These are phyloP conservation scores for Waltiozyma sp. DNA, from an alignment of 1,139 yeast genomes.

Conservation along the genomic window DNA sequence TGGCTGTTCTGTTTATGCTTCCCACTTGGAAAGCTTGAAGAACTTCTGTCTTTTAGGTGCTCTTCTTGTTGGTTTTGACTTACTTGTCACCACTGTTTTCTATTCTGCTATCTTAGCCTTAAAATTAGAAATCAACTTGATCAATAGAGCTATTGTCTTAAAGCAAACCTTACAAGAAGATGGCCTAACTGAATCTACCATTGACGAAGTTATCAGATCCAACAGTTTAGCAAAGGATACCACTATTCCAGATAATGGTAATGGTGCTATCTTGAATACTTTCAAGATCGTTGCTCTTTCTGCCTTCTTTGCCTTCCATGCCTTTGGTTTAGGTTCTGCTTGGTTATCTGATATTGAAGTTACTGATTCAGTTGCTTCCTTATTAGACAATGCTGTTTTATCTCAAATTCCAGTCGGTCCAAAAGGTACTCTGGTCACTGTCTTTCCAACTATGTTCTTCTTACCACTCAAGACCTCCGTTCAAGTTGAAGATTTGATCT, in stretches of 20 bases:
- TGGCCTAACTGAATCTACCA: conserved; percentile 71
- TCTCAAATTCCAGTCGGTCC: conserved; percentile 23
- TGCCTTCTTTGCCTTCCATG: conserved; percentile 61
- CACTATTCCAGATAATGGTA: conserved; percentile 21
- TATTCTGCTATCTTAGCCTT: conserved; percentile 78
- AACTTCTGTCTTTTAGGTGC: conserved; percentile 78
- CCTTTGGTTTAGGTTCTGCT: conserved; percentile 63
- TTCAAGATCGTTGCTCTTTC: conserved; percentile 59
- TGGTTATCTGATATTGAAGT: conserved; percentile 51
- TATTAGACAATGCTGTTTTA: conserved; percentile 31
- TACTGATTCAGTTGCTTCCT: conserved; percentile 19
- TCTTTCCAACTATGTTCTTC: conserved; percentile 40
- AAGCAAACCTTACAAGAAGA: conserved; percentile 87
- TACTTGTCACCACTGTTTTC: conserved; percentile 69
- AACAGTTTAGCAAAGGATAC: conserved; percentile 24
- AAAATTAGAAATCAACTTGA: conserved; percentile 82
- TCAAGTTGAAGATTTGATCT: conserved; percentile 53
- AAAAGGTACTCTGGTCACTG: conserved; percentile 14
- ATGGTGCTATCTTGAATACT: conserved; percentile 36
- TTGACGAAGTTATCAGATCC: conserved; percentile 50
- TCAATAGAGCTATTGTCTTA: conserved; percentile 74
- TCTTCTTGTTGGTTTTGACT: conserved; percentile 63
- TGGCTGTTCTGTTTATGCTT: conserved; percentile 59
- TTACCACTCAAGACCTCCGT: conserved; percentile 56
- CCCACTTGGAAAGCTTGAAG: conserved; percentile 61